Conservation (phyloP, 345 rosid genomes). For the Linum trigynum region DNA sequence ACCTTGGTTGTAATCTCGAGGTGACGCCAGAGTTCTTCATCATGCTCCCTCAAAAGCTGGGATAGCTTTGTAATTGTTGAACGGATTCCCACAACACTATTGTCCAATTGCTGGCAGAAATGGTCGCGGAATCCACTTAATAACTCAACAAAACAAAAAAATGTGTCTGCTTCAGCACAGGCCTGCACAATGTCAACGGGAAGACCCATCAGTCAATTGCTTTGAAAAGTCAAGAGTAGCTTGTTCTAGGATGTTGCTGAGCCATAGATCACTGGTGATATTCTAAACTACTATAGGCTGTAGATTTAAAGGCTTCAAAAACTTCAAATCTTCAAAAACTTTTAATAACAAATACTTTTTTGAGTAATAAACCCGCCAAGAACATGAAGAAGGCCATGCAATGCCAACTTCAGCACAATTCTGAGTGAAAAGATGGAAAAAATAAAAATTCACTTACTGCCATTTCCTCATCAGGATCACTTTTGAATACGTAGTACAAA, state of each 20-base stretch:
- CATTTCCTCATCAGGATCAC: constrained; percentile 70
- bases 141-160: constrained; percentile 91
- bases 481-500: constrained; percentile 67
- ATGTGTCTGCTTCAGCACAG: constrained; percentile 81
- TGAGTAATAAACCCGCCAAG: not conserved
- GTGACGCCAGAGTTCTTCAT: constrained; percentile 99
- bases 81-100: constrained; percentile 93
- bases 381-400: not conserved
- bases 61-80: constrained; percentile 73
- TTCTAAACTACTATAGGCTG: not conserved
- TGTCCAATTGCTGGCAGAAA: constrained; percentile 97
- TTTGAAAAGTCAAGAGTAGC: not conserved
- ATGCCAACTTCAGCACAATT: not conserved
- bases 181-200: constrained; percentile 47
- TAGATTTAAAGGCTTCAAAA: not conserved
- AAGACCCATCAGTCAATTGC: constrained; percentile 20
- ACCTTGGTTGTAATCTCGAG: constrained; percentile 92
- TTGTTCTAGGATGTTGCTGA: not conserved
- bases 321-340: not conserved
- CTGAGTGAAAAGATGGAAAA: not conserved
- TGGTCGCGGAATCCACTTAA: constrained; percentile 93
- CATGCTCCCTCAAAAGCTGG: constrained; percentile 74
- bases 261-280: not conserved
- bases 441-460: constrained; percentile 42
- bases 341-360: too few species aligned